These are phyloP conservation scores for Pythium monospermum DNA, from an alignment of 352 stramenopile genomes.

Conservation along the genomic window DNA sequence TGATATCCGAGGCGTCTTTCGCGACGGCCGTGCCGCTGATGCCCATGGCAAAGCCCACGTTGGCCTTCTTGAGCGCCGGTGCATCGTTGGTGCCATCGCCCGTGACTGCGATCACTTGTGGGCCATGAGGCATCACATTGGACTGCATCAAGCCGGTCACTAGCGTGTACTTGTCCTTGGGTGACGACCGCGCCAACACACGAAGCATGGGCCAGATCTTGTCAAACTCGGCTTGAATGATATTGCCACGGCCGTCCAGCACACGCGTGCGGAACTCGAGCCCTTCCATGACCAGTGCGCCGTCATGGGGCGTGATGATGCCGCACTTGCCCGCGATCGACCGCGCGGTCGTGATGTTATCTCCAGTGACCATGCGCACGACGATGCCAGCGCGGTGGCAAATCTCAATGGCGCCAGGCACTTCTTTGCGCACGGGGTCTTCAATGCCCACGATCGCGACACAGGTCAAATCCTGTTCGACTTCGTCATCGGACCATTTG, in stretches of 20 bases:
- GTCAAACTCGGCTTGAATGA: conserved; percentile 76
- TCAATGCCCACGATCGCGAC: conserved; percentile 91
- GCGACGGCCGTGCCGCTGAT: conserved; percentile 51
- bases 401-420: conserved; percentile 81
- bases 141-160: conserved; percentile 91
- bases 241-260: conserved; percentile 36
- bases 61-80: conserved; percentile 94
- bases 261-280: conserved; percentile 48
- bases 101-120: conserved; percentile 93
- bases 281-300: conserved; percentile 31
- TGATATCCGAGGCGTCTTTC: conserved; percentile 90
- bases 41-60: conserved; percentile 90
- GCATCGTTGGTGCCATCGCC: conserved; percentile 97
- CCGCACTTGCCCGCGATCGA: conserved; percentile 86
- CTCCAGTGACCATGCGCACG: conserved; percentile 91
- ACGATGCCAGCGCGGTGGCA: conserved; percentile 90
- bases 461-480: conserved; percentile 87
- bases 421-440: conserved; percentile 90
- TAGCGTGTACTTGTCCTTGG: conserved; percentile 96
- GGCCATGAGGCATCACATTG: conserved; percentile 65
- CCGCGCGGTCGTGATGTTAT: conserved; percentile 88
- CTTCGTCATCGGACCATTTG: conserved; percentile 65
- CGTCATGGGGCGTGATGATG: conserved; percentile 62
- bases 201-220: conserved; percentile 76
- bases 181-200: conserved; percentile 89